Evolutionary conservation across 2,329 filamentous ascomycete species (phyloP), one percentile per base, ranked within the genome.

Genomic region (Apiospora kogelbergensis): DNA sequence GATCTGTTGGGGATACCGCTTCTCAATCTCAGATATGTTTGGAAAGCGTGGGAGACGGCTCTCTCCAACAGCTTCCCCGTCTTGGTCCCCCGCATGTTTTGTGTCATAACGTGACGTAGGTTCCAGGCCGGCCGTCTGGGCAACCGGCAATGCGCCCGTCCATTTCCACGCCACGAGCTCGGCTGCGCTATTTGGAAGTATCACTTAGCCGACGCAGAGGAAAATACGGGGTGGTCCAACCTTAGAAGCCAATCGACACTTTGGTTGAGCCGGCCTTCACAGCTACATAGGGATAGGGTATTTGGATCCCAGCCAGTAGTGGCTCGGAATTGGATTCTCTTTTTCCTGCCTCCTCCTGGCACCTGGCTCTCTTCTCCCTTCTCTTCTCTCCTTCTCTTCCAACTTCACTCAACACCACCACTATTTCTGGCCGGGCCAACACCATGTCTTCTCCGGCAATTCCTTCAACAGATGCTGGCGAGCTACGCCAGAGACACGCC

Each of bases 401-500:
- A 2, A 4, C 24, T 33, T 45, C 40, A 4, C 11, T 15, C 15
- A 20, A 11, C 41, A 44, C 17, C 30, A 20, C 15, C 63, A 15
- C 45, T 11, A 33, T 45, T 45, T 44, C 37, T 65, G 63, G 63
- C 30, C 65, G 20, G 26, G 48, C 48, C 20, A 22, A 40, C 42
- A 75, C 71, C 68, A 77, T 75, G 73, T 75, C 72, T 70, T 33
- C 70, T 42, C 46, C 68, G 44, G 46, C 66, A 68, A 68, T 70
- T 68, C 68, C 71, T 63, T 60, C 72, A 30, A 63, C 71, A 57
- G 73, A 71, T 33, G 68, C 63, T 37, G 75, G 73, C 68, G 75
- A 76, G 68, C 67, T 78, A 65, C 77, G 76, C 72, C 76, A 72
- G 57, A 72, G 76, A 67, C 76, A 74, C 66, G 63, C 69, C 26